phyloP scores from a whole-genome alignment of 176 grass and related monocot genomes.

The Rhynchospora tenuis region DNA sequence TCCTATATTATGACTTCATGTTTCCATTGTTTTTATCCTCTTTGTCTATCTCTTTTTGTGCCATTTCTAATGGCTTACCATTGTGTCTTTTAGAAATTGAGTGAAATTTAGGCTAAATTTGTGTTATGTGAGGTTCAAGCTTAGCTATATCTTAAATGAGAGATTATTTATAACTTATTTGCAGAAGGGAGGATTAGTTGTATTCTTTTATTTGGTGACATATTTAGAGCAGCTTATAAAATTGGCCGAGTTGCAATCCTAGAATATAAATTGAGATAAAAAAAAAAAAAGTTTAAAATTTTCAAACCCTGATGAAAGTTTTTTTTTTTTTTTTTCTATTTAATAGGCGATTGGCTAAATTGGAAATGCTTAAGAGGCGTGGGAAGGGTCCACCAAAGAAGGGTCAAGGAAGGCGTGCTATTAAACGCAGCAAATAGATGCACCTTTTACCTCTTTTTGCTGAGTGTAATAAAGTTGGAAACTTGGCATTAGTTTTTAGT shows the following conservation, averaged over 20 bases:
- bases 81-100: not conserved
- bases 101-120: not conserved
- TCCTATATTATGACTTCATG: not conserved
- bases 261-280: not conserved
- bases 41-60: not conserved
- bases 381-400: constrained; percentile 97
- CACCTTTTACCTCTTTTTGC: not conserved
- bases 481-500: not conserved
- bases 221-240: not conserved
- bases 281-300: not conserved
- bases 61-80: not conserved
- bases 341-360: constrained; percentile 58
- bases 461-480: not conserved
- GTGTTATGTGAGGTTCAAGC: not conserved
- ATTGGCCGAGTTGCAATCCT: not conserved
- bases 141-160: not conserved
- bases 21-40: not conserved
- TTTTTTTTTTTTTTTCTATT: constrained; percentile 7
- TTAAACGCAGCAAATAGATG: constrained; percentile 78
- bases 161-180: not conserved
- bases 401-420: constrained; percentile 87
- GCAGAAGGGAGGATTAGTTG: not conserved
- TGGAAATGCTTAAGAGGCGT: constrained; percentile 86
- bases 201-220: not conserved
- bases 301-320: no score